These are phyloP conservation scores for Colletotrichum lini DNA, from an alignment of 2,329 filamentous ascomycete genomes.

Conservation along the genomic window DNA sequence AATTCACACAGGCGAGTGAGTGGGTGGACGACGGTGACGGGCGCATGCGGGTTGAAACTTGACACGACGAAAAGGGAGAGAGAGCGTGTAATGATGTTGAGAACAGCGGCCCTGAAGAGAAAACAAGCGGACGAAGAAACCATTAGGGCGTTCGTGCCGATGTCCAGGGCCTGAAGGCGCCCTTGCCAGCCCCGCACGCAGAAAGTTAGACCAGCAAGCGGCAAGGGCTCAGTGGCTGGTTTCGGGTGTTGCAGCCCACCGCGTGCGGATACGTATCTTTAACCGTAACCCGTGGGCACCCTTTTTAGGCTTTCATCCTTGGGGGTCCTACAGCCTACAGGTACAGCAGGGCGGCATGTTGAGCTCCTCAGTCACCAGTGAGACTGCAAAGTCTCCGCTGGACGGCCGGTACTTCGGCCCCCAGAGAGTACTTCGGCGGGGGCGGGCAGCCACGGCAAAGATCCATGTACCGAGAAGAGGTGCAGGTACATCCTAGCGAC, in stretches of 20 bases:
- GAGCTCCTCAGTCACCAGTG: too few relatives aligned
- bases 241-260: slow-evolving; percentile 31
- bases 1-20: neutral
- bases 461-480: slow-evolving; percentile 1
- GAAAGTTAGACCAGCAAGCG: slow-evolving; percentile 17
- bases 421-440: slow-evolving; percentile 16
- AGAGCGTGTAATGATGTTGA: neutral
- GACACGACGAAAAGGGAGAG: neutral
- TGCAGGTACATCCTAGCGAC: slow-evolving; percentile 34
- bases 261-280: slow-evolving; percentile 38
- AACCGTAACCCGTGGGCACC: slow-evolving; percentile 26
- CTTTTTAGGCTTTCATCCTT: neutral
- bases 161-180: slow-evolving; percentile 30
- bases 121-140: neutral
- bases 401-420: slow-evolving; percentile 26
- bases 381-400: neutral
- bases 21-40: neutral
- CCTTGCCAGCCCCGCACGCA: slow-evolving; percentile 23
- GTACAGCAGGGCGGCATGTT: too few relatives aligned
- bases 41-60: neutral
- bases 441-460: slow-evolving; percentile 5
- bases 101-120: slow-evolving; percentile 6
- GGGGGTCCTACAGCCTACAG: too few relatives aligned
- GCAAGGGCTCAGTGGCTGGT: slow-evolving; percentile 33
- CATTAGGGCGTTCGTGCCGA: slow-evolving; percentile 35